A percentile compares a stretch with the other conserved stretches of the same genome.
These are phyloP conservation scores for Geotrichum ghanense DNA, from an alignment of 805 yeast genomes.

Conservation along the genomic window DNA sequence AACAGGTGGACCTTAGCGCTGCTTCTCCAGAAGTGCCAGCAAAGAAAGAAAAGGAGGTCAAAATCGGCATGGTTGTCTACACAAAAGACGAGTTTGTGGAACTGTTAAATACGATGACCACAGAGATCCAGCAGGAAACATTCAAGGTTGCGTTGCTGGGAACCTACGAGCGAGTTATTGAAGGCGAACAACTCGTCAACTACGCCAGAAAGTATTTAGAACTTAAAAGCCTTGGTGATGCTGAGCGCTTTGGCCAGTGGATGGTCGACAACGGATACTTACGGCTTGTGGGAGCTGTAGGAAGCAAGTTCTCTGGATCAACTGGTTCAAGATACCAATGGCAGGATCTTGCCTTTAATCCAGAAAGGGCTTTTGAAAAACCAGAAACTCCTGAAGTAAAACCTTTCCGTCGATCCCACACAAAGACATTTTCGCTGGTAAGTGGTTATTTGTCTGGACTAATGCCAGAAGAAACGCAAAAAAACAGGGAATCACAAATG, in stretches of 20 bases:
- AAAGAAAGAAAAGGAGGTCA: conserved; percentile 10
- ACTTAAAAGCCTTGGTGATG: conserved; percentile 36
- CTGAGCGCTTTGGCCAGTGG: conserved; percentile 68
- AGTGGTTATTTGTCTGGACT: background rate
- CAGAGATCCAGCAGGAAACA: conserved; percentile 39
- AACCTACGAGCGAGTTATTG: conserved; percentile 47
- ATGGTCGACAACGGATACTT: conserved; percentile 50
- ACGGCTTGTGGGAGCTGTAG: conserved; percentile 51
- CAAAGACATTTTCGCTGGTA: background rate
- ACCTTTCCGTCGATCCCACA: background rate
- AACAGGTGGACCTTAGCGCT: background rate
- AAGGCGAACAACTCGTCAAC: conserved; percentile 49
- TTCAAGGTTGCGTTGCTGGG: conserved; percentile 61
- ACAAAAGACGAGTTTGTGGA: conserved; percentile 31
- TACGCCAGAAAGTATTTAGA: conserved; percentile 43
- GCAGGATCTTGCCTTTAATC: conserved; percentile 40
- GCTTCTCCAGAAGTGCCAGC: conserved; percentile 10
- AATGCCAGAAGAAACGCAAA: background rate
- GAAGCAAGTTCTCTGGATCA: conserved; percentile 54
- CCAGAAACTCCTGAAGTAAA: background rate
- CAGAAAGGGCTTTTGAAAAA: background rate
- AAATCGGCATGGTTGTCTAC: conserved; percentile 24
- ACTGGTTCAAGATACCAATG: conserved; percentile 71
- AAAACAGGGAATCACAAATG: background rate
- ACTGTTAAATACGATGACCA: conserved; percentile 32